Base-by-base conservation (phyloP, 108 stramenopile species). In the Cylindrotheca fusiformis region DNA sequence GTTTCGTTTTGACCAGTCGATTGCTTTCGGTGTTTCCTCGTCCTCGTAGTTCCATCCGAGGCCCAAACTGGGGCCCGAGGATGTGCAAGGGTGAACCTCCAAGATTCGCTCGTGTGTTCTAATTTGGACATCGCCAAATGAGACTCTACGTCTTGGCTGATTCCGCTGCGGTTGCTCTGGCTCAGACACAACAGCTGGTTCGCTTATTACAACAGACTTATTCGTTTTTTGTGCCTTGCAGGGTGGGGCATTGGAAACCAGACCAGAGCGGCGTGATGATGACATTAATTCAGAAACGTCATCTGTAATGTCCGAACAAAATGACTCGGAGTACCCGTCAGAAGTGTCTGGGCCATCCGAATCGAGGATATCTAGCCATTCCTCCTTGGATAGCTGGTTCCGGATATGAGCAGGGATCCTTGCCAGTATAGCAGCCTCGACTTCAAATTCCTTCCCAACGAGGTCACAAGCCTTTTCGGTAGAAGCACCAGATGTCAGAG, bases 1-100 rank as follows among this genome's bases (percentile, higher is more conserved):
- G 12, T 22, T 32, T 19, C 27, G 49, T 52, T 54, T 30, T 45
- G 56, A 33, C 25, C 10, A n/a, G 32, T 53, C 71, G 59, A 53
- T 67, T 3, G 23, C 0, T 14, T 28, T 49, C 14, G 56, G 61
- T 33, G 6, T 52, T 46, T 53, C 71, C 14, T 41, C 36, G 46
- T 32, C 48, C 54, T 56, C 63, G 56, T 78, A 84, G 0, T 70
- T 69, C 88, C 85, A 90, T 2, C 84, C 85, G 8, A 90, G 48
- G 10, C 73, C 60, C 0, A 90, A 25, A 4, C 85, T 85, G 0
- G 82, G 80, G 10, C 88, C 88, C n/a, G 60, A 74, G 4, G 67
- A 36, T 2, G 84, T 83, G 48, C 71, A 58, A n/a, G 88, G 88
- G 47, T 90, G 83, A 26, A 84, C 80, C 2, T 80, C 82, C 27